Percentiles rank a stretch among this genome's conserved stretches.
Conservation (phyloP, 371 early-diverging fungal species). For the Umbelopsis sp. region DNA sequence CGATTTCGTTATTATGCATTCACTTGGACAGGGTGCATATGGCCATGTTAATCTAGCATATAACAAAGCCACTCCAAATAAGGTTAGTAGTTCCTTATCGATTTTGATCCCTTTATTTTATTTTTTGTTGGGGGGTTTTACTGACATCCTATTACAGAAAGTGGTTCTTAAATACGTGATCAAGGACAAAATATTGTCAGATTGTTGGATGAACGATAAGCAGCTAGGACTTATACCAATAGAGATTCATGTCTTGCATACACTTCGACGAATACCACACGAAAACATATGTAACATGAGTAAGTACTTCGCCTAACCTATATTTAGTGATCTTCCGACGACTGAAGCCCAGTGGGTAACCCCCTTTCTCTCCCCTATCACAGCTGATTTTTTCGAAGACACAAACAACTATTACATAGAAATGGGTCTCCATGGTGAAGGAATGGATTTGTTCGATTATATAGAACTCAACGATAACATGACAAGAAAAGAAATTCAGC, state of each 20-base stretch:
- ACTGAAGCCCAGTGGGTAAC: neutral
- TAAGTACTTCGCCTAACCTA: slow-evolving; percentile 25
- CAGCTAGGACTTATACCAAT: slow-evolving; percentile 67
- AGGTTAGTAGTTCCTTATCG: slow-evolving; percentile 30
- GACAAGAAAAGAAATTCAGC: slow-evolving; percentile 58
- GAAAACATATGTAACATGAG: slow-evolving; percentile 65
- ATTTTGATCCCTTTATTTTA: neutral
- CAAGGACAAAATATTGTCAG: slow-evolving; percentile 72
- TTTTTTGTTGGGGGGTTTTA: neutral
- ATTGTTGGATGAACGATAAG: slow-evolving; percentile 71
- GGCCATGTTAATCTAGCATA: slow-evolving; percentile 69
- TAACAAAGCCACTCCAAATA: slow-evolving; percentile 45
- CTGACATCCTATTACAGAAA: slow-evolving; percentile 38
- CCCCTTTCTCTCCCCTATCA: neutral
- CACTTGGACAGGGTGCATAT: slow-evolving; percentile 77
- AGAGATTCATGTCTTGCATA: slow-evolving; percentile 72
- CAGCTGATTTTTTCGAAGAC: slow-evolving; percentile 70
- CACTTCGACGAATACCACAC: slow-evolving; percentile 61
- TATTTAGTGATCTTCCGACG: neutral
- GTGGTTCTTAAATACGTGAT: slow-evolving; percentile 81
- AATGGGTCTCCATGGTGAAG: slow-evolving; percentile 63
- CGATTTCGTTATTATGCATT: slow-evolving; percentile 64
- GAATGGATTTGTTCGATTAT: slow-evolving; percentile 79
- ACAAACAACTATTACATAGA: slow-evolving; percentile 71
- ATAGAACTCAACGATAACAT: slow-evolving; percentile 67